A percentile compares a stretch with the other conserved stretches of the same genome.
Evolutionary conservation across 129 eudicot genomes (phyloP).

Genomic region (Flaveria trinervia): DNA sequence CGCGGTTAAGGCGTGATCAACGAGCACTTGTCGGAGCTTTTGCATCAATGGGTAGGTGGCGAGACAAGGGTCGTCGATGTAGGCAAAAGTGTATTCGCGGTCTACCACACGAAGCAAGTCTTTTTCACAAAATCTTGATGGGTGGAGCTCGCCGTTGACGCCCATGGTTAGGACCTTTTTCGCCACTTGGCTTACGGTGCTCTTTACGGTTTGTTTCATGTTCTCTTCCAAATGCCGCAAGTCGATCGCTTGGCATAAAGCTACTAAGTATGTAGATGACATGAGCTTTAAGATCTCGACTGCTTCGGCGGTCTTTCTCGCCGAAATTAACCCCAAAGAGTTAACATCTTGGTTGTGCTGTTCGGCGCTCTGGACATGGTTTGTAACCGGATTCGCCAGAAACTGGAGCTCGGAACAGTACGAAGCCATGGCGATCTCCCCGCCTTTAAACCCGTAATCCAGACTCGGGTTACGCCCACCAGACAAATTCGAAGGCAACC

Average conservation of each 20-base stretch:
- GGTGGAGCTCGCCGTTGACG: conserved; percentile 53
- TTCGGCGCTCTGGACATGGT: conserved; percentile 84
- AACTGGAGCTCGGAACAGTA: conserved; percentile 85
- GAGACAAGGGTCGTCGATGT: conserved; percentile 54
- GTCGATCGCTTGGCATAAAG: conserved; percentile 74
- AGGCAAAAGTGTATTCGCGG: conserved; percentile 50
- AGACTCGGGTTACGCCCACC: conserved; percentile 78
- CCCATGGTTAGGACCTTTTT: conserved; percentile 61
- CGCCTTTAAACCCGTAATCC: conserved; percentile 82
- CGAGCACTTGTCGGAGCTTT: conserved; percentile 61
- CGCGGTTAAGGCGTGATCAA: conserved; percentile 46
- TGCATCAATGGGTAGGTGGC: conserved; percentile 57
- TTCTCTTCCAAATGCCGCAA: conserved; percentile 81
- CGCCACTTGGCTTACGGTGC: conserved; percentile 67
- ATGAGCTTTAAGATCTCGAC: conserved; percentile 68
- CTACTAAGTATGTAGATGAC: conserved; percentile 67
- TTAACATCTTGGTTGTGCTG: conserved; percentile 87
- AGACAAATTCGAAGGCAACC: conserved; percentile 69
- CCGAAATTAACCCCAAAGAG: conserved; percentile 68
- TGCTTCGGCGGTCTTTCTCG: conserved; percentile 70
- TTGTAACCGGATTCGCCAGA: conserved; percentile 80
- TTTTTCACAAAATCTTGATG: conserved; percentile 58
- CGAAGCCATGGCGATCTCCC: conserved; percentile 82
- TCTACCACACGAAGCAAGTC: conserved; percentile 56
- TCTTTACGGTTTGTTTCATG: conserved; percentile 53